Conservation (phyloP, 257 asterid genomes). For the Catharanthus roseus region DNA sequence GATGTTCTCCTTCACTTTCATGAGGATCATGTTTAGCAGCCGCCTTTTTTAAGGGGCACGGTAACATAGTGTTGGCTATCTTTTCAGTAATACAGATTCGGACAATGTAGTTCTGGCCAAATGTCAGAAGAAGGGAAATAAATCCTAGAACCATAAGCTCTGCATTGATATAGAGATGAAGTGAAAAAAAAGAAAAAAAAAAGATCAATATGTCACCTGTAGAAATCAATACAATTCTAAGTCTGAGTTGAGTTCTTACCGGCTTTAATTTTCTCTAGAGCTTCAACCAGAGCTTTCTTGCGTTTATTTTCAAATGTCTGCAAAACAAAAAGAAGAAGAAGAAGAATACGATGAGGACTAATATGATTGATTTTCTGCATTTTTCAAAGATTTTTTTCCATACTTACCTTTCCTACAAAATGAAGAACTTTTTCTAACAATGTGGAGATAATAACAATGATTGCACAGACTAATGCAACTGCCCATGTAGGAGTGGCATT, state of each 20-base stretch:
- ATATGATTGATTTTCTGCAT: background rate
- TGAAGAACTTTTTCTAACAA: constrained; percentile 59
- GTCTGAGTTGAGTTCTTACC: constrained; percentile 34
- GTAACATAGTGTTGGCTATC: constrained; percentile 63
- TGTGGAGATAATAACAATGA: constrained; percentile 59
- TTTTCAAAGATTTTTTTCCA: background rate
- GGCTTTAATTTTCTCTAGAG: constrained; percentile 86
- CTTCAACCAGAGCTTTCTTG: constrained; percentile 68
- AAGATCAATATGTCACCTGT: background rate
- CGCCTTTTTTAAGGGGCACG: constrained; percentile 38
- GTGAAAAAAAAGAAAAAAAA: background rate
- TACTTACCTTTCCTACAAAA: constrained; percentile 38
- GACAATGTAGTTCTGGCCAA: constrained; percentile 80
- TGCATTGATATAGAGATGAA: constrained; percentile 27
- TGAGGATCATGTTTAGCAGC: background rate
- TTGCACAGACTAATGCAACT: constrained; percentile 53
- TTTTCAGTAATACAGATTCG: constrained; percentile 55
- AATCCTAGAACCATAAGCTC: constrained; percentile 98
- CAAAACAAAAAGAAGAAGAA: constrained; percentile 17
- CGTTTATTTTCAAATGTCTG: constrained; percentile 63
- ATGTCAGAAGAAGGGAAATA: constrained; percentile 80
- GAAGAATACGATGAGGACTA: too few species aligned
- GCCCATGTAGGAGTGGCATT: constrained; percentile 74
- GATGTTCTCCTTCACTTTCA: constrained; percentile 18
- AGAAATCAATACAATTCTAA: background rate